Evolutionary conservation across 148 eudicot species (phyloP), one percentile per base, ranked within the genome.

Genomic region (Cornus controversa): DNA sequence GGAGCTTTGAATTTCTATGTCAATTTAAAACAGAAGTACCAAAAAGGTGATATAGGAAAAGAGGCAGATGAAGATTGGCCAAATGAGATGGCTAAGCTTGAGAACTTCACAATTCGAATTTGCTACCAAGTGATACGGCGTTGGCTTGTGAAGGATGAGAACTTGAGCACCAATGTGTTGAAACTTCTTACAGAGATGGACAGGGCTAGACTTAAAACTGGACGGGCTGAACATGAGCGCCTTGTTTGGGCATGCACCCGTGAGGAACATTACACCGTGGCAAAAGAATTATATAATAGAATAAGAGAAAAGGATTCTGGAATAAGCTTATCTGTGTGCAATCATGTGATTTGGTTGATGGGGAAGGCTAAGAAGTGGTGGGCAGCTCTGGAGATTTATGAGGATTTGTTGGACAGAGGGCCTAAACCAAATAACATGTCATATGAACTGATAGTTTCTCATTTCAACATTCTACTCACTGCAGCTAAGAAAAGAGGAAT

Each of bases 281-380:
- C 83, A 29, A 93, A 87, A 82, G 99, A 96, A 73, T 66, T 96
- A 72, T 96, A 96, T 75, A 76, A 40, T 60, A 85, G 97, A 82
- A 86, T 96, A 77, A 83, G 95, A 86, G 97, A 93, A 71, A 82
- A 68, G 47, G 64, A 82, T 22, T 78, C 84, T 1, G 92, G 87
- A n/a, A 89, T 96, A 70, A 96, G 97, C 76, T 76, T 96, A 86
- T 93, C 98, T 2, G 92, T 93, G 10, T 96, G 98, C 86, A 96
- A 96, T 45, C 99, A 93, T 80, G 79, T 88, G 74, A 96, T 96
- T 70, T 96, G 99, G 99, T 78, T 96, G 80, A 80, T 96, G 91
- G 98, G 99, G 0, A 92, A 88, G 85, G 94, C 97, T 63, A 96
- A 87, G 81, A 92, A 88, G 77, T 96, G 99, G 99, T 96, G 99